Percentiles rank a stretch among this genome's conserved stretches.
Conservation (phyloP, 768 basidiomycete genomes). For the Sutorius australiensis region DNA sequence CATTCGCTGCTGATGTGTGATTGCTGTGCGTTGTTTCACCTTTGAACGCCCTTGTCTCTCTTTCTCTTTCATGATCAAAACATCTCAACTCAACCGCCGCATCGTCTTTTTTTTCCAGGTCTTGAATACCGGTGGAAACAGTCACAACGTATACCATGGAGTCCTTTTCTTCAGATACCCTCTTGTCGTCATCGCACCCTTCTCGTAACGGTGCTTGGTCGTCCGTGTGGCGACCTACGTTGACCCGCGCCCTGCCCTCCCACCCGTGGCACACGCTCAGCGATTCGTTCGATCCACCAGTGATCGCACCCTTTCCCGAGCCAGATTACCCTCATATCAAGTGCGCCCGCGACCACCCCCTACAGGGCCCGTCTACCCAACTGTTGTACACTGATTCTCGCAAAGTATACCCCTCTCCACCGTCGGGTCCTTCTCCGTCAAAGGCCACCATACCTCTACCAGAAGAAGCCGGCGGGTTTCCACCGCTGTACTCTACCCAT, state of each 20-base stretch:
- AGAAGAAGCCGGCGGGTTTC: conserved; percentile 21
- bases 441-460: conserved; percentile 24
- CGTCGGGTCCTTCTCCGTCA: conserved; percentile 24
- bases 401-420: conserved; percentile 29
- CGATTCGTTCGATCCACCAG: conserved; percentile 23
- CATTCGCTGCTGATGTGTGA: conserved; percentile 23
- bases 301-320: conserved; percentile 19
- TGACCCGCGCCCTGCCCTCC: conserved; percentile 15
- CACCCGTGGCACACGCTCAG: conserved; percentile 15
- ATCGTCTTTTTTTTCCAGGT: conserved; percentile 20
- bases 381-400: conserved; percentile 19
- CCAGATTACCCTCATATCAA: conserved; percentile 12
- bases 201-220: conserved; percentile 12
- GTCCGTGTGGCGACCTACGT: conserved; percentile 11
- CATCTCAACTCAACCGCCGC: not conserved
- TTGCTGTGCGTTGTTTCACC: conserved; percentile 13
- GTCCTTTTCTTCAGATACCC: conserved; percentile 29
- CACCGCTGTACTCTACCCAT: conserved; percentile 23
- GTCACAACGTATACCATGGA: conserved; percentile 30
- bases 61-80: not conserved
- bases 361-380: conserved; percentile 7
- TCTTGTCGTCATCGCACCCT: conserved; percentile 14
- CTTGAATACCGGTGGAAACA: conserved; percentile 32
- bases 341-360: conserved; percentile 16
- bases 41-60: no score